Conservation (phyloP, 768 basidiomycete genomes). For the Sporobolomyces roseus region DNA sequence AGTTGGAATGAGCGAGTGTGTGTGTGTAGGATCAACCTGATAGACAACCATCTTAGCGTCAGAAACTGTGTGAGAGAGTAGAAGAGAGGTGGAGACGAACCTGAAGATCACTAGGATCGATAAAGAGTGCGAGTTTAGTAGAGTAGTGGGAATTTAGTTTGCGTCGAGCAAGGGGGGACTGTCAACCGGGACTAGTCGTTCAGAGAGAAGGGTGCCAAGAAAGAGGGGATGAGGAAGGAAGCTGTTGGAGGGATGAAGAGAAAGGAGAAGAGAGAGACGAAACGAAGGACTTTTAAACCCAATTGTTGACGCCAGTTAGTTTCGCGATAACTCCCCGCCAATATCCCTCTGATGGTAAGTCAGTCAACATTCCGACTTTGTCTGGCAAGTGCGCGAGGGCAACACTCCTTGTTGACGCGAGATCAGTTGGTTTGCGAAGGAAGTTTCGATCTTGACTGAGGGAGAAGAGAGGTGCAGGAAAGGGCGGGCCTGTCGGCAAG, state of each 20-base stretch:
- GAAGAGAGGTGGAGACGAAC: not conserved
- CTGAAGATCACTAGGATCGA: slow-evolving; percentile 22
- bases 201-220: not conserved
- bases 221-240: not conserved
- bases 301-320: slow-evolving; percentile 1
- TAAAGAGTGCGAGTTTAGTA: not conserved
- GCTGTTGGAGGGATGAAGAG: slow-evolving; percentile 2
- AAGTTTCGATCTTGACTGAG: not conserved
- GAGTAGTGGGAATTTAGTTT: not conserved
- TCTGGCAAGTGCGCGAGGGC: too few species aligned
- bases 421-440: slow-evolving; percentile 1
- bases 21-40: slow-evolving; percentile 23
- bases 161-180: slow-evolving; percentile 13
- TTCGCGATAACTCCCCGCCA: slow-evolving; percentile 3
- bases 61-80: not conserved
- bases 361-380: not conserved
- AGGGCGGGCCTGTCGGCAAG: not conserved
- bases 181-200: slow-evolving; percentile 32
- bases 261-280: slow-evolving; percentile 8
- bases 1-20: not conserved
- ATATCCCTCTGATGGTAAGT: not conserved
- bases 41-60: not conserved
- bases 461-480: not conserved
- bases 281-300: not conserved
- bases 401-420: not conserved